Evolutionary conservation across 306 rosid species (phyloP).

Genomic region (Prosopis cineraria): DNA sequence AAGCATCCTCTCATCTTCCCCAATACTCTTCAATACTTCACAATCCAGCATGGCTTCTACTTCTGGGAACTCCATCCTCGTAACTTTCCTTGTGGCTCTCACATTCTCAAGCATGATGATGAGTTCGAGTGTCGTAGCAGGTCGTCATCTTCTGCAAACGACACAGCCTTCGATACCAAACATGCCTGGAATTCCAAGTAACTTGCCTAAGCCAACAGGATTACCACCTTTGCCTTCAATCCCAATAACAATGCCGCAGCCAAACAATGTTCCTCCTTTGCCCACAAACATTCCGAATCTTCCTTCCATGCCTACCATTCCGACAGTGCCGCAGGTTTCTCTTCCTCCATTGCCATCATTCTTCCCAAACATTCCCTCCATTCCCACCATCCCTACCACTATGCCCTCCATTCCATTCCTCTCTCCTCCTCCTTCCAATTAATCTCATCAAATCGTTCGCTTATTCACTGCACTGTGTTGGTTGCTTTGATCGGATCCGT

Average conservation of each 20-base stretch:
- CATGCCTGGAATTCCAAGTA: not conserved
- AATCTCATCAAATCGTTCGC: not conserved
- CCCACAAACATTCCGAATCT: not conserved
- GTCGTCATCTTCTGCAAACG: conserved; percentile 1
- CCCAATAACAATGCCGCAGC: not conserved
- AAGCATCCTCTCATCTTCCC: not conserved
- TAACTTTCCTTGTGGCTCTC: not conserved
- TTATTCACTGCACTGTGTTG: too few species aligned
- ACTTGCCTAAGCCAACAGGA: not conserved
- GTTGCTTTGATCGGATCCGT: too few species aligned
- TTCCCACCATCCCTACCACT: not conserved
- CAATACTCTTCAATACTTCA: not conserved
- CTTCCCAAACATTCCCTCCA: not conserved
- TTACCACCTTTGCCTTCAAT: not conserved
- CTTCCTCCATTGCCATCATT: not conserved
- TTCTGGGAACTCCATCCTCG: not conserved
- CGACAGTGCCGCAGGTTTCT: not conserved
- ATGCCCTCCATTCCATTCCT: not conserved
- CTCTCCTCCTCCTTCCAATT: conserved; percentile 5
- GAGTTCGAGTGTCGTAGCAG: not conserved
- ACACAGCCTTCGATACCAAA: not conserved
- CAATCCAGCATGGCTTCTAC: not conserved
- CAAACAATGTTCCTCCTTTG: not conserved
- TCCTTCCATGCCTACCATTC: not conserved
- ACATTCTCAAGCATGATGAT: not conserved